These are phyloP conservation scores for Gossypium armourianum DNA, from an alignment of 441 rosid genomes.

Conservation along the genomic window DNA sequence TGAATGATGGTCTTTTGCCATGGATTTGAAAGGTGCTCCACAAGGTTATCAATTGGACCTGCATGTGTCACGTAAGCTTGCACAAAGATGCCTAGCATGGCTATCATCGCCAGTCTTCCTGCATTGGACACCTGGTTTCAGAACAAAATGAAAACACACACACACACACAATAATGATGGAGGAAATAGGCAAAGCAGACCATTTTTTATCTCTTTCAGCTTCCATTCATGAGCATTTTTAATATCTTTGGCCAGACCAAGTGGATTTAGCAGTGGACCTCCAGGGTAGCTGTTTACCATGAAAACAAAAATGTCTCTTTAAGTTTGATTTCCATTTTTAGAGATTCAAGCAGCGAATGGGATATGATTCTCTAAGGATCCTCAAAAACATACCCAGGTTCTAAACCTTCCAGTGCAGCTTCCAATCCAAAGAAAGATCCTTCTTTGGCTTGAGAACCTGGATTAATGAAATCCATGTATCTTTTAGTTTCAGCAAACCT, in stretches of 20 bases:
- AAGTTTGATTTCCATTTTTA: neutral
- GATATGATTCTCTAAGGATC: too few relatives aligned
- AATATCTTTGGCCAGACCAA: constrained; percentile 75
- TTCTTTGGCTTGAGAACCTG: constrained; percentile 75
- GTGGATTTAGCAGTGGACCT: constrained; percentile 77
- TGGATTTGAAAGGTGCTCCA: constrained; percentile 77
- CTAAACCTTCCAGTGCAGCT: constrained; percentile 64
- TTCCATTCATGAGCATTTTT: constrained; percentile 57
- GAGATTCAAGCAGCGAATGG: neutral
- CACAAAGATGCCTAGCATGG: constrained; percentile 70
- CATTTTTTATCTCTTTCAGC: constrained; percentile 87
- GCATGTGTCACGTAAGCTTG: constrained; percentile 80
- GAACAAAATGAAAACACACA: neutral
- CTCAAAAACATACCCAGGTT: constrained; percentile 54
- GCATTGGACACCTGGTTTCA: constrained; percentile 2
- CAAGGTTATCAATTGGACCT: constrained; percentile 78
- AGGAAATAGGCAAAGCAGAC: constrained; percentile 22
- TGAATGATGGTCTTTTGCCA: constrained; percentile 82
- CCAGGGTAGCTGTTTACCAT: constrained; percentile 60
- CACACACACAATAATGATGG: neutral
- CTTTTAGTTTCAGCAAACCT: constrained; percentile 86
- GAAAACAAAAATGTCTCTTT: neutral
- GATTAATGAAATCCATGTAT: constrained; percentile 67
- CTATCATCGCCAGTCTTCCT: constrained; percentile 90
- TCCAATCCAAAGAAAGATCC: constrained; percentile 80